Percentiles rank a stretch among this genome's conserved stretches.
These are phyloP conservation scores for Globisporangium viniferum DNA, from an alignment of 352 stramenopile genomes.

Conservation along the genomic window DNA sequence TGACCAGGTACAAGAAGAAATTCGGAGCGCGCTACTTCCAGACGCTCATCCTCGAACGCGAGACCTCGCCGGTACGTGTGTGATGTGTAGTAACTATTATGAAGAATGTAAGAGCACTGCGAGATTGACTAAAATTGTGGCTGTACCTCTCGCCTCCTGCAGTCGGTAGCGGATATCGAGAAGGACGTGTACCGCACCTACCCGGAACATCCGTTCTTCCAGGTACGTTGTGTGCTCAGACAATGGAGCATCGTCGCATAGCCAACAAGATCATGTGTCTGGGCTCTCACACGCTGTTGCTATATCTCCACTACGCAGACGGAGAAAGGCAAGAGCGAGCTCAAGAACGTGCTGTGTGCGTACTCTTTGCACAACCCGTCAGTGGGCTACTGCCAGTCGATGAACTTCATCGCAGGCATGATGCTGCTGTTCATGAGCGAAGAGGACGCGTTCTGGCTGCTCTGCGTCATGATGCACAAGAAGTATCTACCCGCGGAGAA, in stretches of 20 bases:
- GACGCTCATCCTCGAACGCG: constrained; percentile 19
- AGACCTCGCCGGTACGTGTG: constrained; percentile 17
- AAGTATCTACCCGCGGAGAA: constrained; percentile 62
- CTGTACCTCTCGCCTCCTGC: background rate
- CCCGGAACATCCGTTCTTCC: constrained; percentile 55
- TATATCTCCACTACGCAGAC: constrained; percentile 16
- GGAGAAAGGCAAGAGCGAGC: constrained; percentile 37
- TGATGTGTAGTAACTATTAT: no score
- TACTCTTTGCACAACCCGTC: constrained; percentile 55
- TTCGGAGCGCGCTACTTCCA: constrained; percentile 34
- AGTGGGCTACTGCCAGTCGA: constrained; percentile 72
- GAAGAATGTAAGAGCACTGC: no score
- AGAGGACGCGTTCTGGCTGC: constrained; percentile 79
- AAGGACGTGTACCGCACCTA: constrained; percentile 66
- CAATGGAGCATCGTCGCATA: no score
- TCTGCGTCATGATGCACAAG: constrained; percentile 66
- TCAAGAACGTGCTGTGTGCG: constrained; percentile 50
- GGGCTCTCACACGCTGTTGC: no score
- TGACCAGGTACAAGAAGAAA: constrained; percentile 26
- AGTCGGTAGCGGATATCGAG: constrained; percentile 53
- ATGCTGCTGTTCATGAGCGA: constrained; percentile 67
- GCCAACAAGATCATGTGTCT: no score
- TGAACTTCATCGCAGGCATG: constrained; percentile 78
- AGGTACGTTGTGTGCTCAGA: constrained; percentile 10
- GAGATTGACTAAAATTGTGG: no score